These are phyloP conservation scores for Aspergillus neoniger DNA, from an alignment of 2,329 filamentous ascomycete genomes.

Conservation along the genomic window DNA sequence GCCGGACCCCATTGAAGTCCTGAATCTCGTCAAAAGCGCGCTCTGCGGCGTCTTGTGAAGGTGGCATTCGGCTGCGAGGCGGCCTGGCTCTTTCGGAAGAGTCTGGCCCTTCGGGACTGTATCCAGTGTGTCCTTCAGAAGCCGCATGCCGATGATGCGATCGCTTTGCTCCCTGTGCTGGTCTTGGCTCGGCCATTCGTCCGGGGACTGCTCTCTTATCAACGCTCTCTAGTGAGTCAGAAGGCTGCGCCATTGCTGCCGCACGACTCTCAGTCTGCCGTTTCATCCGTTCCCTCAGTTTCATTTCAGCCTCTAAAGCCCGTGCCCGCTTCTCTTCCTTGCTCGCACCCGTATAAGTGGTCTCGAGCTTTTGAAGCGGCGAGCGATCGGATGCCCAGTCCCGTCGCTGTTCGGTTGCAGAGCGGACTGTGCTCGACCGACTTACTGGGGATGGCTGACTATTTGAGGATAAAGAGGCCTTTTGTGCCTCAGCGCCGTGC, in stretches of 20 bases:
- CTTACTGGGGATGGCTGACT: slow-evolving; percentile 26
- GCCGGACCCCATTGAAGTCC: slow-evolving; percentile 18
- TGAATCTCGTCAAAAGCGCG: slow-evolving; percentile 23
- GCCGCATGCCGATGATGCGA: slow-evolving; percentile 16
- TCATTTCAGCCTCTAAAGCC: slow-evolving; percentile 77
- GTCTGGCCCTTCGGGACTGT: slow-evolving; percentile 14
- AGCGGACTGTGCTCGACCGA: slow-evolving; percentile 36
- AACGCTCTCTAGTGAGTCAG: background rate
- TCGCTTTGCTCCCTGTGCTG: slow-evolving; percentile 21
- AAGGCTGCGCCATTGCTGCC: slow-evolving; percentile 7
- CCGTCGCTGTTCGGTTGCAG: slow-evolving; percentile 34
- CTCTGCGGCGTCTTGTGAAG: slow-evolving; percentile 24
- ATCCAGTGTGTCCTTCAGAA: slow-evolving; percentile 15
- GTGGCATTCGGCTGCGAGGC: slow-evolving; percentile 19
- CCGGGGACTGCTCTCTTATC: slow-evolving; percentile 1
- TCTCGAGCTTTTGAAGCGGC: slow-evolving; percentile 89
- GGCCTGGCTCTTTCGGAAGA: slow-evolving; percentile 8
- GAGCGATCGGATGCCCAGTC: slow-evolving; percentile 78
- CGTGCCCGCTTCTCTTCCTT: slow-evolving; percentile 93
- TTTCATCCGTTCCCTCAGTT: slow-evolving; percentile 60
- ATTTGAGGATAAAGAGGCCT: slow-evolving; percentile 17
- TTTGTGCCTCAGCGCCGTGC: slow-evolving; percentile 9
- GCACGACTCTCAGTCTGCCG: slow-evolving; percentile 22
- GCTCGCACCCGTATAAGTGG: slow-evolving; percentile 86
- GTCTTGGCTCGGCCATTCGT: slow-evolving; percentile 9